Evolutionary conservation across 352 stramenopile genomes (phyloP).

Genomic region (Phytophthora brassicae): DNA sequence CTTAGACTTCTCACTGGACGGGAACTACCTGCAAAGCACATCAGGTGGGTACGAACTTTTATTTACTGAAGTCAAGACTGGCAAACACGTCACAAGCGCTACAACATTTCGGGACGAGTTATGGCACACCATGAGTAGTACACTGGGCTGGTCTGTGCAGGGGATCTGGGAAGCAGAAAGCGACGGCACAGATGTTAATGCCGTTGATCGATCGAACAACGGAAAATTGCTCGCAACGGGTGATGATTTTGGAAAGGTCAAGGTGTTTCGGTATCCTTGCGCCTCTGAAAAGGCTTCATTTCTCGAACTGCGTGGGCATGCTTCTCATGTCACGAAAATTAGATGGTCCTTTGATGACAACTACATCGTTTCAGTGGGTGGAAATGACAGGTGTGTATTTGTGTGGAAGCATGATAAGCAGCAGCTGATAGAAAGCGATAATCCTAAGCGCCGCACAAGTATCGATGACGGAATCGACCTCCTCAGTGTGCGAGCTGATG

Average conservation of each 20-base stretch:
- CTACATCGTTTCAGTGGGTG: conserved; percentile 70
- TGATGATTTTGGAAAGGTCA: conserved; percentile 85
- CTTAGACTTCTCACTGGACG: conserved; percentile 76
- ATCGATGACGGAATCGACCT: conserved; percentile 11
- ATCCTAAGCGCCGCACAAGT: conserved; percentile 4
- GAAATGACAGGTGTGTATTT: conserved; percentile 80
- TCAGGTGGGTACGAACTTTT: conserved; percentile 89
- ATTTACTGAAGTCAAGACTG: conserved; percentile 84
- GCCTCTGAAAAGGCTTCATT: conserved; percentile 54
- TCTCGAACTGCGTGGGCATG: conserved; percentile 63
- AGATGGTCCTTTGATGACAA: conserved; percentile 60
- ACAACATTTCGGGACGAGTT: conserved; percentile 82
- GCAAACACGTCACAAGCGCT: conserved; percentile 71
- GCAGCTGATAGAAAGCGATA: neutral
- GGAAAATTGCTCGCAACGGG: conserved; percentile 67
- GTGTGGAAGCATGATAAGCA: conserved; percentile 65
- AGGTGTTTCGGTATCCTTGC: conserved; percentile 88
- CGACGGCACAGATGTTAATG: conserved; percentile 84
- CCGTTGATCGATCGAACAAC: conserved; percentile 67
- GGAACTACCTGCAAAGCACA: conserved; percentile 63
- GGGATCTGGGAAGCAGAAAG: conserved; percentile 82
- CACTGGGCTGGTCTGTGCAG: conserved; percentile 90
- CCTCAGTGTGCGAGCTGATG: conserved; percentile 21
- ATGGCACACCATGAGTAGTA: conserved; percentile 90
- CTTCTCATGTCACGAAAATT: conserved; percentile 83